Conservation (phyloP, 352 stramenopile species). For the Phytophthora ramorum region DNA sequence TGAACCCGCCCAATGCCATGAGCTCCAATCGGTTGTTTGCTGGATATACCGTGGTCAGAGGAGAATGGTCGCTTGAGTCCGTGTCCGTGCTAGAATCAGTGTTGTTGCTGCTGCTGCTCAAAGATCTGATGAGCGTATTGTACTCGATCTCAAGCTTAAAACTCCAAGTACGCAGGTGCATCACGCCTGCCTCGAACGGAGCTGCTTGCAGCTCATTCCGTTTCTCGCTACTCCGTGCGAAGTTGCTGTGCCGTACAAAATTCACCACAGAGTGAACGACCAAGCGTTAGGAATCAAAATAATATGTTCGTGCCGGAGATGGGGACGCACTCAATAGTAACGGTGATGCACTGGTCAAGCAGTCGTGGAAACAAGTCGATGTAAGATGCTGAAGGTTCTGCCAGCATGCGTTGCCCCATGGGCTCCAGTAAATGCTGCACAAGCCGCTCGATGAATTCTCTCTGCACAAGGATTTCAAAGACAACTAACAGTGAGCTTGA, state of each 20-base stretch:
- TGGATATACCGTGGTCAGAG: neutral
- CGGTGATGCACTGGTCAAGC: conserved; percentile 61
- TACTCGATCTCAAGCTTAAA: conserved; percentile 59
- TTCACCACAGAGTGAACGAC: neutral
- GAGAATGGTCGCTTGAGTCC: conserved; percentile 4
- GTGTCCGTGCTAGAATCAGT: conserved; percentile 22
- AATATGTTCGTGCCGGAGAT: neutral
- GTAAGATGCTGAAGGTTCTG: conserved; percentile 46
- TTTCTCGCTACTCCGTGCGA: conserved; percentile 46
- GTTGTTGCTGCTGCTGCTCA: conserved; percentile 25
- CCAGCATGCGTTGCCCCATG: conserved; percentile 49
- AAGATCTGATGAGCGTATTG: conserved; percentile 38
- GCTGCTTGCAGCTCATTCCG: conserved; percentile 47
- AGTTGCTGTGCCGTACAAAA: conserved; percentile 17
- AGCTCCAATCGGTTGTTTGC: conserved; percentile 32
- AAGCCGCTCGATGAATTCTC: conserved; percentile 59
- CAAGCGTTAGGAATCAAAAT: neutral
- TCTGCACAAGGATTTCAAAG: conserved; percentile 28
- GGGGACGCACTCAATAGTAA: conserved; percentile 56
- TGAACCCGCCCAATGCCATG: conserved; percentile 45
- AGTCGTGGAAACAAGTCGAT: conserved; percentile 57
- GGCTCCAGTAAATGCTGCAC: conserved; percentile 58
- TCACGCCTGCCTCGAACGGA: conserved; percentile 59
- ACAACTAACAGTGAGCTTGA: conserved; percentile 5
- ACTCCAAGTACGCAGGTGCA: conserved; percentile 56